phyloP scores from a whole-genome alignment of 164 flowering plant species.

The Magnolia sinica region DNA sequence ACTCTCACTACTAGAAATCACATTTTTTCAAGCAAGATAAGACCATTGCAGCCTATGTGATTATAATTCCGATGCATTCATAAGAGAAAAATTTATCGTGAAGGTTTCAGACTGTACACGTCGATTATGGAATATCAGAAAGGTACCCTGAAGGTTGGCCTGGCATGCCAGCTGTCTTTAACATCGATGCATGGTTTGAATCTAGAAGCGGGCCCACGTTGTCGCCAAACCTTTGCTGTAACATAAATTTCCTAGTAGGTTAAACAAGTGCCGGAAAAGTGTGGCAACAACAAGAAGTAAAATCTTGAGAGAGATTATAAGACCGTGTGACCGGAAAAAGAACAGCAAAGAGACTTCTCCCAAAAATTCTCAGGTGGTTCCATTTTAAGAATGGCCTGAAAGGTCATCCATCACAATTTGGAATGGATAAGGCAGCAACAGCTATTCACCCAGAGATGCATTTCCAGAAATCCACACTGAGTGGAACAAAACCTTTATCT shows the following conservation, averaged over 20 bases:
- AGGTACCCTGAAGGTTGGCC: conserved; percentile 90
- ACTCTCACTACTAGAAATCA: background rate
- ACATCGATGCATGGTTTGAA: conserved; percentile 69
- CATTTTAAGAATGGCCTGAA: background rate
- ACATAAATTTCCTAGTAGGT: conserved; percentile 5
- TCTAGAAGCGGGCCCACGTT: conserved; percentile 78
- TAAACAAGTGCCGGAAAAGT: background rate
- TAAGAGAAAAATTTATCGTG: background rate
- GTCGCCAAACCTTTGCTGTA: conserved; percentile 82
- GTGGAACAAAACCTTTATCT: background rate
- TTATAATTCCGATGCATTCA: background rate
- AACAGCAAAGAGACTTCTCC: background rate
- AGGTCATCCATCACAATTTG: background rate
- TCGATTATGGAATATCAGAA: background rate
- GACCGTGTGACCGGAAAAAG: too few species aligned
- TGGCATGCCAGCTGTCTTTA: conserved; percentile 73
- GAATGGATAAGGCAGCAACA: background rate
- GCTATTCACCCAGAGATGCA: background rate
- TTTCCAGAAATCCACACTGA: background rate
- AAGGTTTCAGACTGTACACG: background rate
- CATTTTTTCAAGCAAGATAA: background rate
- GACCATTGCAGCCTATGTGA: background rate
- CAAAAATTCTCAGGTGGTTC: background rate
- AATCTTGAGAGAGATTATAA: background rate
- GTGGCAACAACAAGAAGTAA: background rate